Evolutionary conservation across 2,329 filamentous ascomycete genomes (phyloP).

Genomic region (Pseudogymnoascus sp.): DNA sequence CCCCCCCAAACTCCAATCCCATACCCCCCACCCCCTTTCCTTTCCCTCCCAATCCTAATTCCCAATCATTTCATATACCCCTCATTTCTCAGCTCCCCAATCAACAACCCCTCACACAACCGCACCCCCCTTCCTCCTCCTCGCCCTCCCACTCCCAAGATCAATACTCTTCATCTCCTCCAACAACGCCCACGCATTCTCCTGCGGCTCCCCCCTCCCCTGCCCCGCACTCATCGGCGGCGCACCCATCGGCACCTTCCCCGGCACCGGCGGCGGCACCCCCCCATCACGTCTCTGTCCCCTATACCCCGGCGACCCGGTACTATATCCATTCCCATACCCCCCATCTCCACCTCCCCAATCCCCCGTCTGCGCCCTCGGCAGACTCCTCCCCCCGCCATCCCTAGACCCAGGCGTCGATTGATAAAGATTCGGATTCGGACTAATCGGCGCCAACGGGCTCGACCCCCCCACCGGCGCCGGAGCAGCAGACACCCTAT

Average conservation of each 20-base stretch:
- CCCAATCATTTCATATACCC: neutral
- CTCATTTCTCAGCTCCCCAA: neutral
- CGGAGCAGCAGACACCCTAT: conserved; percentile 17
- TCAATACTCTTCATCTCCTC: conserved; percentile 64
- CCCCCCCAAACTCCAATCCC: neutral
- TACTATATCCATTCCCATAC: neutral
- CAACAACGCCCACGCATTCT: conserved; percentile 51
- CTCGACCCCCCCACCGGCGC: conserved; percentile 20
- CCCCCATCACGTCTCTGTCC: conserved; percentile 8
- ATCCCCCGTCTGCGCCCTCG: conserved; percentile 22
- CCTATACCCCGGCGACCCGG: conserved; percentile 23
- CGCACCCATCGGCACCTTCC: conserved; percentile 56
- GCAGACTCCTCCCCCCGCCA: conserved; percentile 14
- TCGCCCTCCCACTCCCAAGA: conserved; percentile 47
- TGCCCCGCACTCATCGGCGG: conserved; percentile 42
- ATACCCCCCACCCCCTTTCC: neutral
- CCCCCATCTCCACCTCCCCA: neutral
- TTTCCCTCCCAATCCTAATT: neutral
- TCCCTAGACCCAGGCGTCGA: conserved; percentile 9
- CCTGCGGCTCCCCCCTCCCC: conserved; percentile 25
- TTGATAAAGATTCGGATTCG: conserved; percentile 24
- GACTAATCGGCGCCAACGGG: conserved; percentile 23
- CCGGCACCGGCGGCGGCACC: conserved; percentile 53
- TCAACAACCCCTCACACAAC: neutral
- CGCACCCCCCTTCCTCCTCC: conserved; percentile 17